Conservation (phyloP, 2,329 filamentous ascomycete species). For the Pseudogymnoascus sp. region DNA sequence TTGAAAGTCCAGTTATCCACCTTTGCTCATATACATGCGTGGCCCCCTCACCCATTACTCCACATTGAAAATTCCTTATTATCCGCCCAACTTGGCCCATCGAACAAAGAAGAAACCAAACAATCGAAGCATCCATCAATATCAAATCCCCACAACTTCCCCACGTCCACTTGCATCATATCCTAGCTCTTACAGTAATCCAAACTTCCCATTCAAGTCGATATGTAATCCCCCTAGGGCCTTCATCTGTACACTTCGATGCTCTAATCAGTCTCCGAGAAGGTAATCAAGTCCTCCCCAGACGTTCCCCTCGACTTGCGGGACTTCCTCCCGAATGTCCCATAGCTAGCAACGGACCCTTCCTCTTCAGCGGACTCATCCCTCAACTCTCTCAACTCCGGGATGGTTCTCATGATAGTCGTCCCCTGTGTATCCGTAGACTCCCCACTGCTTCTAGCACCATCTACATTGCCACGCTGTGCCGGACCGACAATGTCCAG, state of each 20-base stretch:
- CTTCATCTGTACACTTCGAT: background rate
- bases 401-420: background rate
- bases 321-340: background rate
- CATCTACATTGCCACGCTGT: background rate
- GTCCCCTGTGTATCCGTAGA: background rate
- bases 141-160: background rate
- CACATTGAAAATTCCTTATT: background rate
- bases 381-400: background rate
- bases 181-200: background rate
- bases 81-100: background rate
- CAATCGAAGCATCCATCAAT: background rate
- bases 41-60: background rate
- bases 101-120: background rate
- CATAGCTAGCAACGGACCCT: background rate
- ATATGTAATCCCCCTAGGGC: background rate
- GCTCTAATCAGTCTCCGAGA: background rate
- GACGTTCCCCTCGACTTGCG: background rate
- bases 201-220: slow-evolving; percentile 3
- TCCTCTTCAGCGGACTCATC: background rate
- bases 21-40: background rate
- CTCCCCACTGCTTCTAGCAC: background rate
- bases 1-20: background rate
- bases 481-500: background rate
- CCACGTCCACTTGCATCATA: background rate
- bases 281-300: background rate